Evolutionary conservation across 768 basidiomycete species (phyloP).

Genomic region (Mycena haematopus): DNA sequence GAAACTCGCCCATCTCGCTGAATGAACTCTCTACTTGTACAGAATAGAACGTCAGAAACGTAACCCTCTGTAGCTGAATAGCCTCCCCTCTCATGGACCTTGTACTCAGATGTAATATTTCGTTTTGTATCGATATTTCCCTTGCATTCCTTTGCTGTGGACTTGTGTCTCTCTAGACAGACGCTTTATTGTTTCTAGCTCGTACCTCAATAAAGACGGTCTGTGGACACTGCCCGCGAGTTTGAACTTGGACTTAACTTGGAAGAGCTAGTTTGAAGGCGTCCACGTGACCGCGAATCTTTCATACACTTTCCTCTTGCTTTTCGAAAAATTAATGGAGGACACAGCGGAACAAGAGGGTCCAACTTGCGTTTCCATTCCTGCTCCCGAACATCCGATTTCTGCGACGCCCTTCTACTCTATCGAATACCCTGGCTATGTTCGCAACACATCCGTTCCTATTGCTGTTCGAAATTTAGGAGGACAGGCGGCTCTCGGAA

Average conservation of each 20-base stretch:
- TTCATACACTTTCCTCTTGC: too few relatives aligned
- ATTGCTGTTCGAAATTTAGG: conserved; percentile 71
- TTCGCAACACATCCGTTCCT: conserved; percentile 64
- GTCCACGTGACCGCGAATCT: conserved; percentile 18
- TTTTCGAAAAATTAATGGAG: conserved; percentile 20
- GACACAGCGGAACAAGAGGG: conserved; percentile 14
- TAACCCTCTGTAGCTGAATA: conserved; percentile 21
- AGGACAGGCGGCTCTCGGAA: conserved; percentile 72
- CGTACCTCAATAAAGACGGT: too few relatives aligned
- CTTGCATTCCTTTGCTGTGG: too few relatives aligned
- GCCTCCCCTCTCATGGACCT: conserved; percentile 4
- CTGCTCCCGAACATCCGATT: conserved; percentile 49
- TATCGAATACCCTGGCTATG: conserved; percentile 91
- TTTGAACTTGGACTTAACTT: too few relatives aligned
- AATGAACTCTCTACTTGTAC: too few relatives aligned
- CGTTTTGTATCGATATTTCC: too few relatives aligned
- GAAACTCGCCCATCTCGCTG: not conserved
- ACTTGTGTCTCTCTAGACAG: too few relatives aligned
- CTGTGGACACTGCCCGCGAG: too few relatives aligned
- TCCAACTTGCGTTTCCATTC: not conserved
- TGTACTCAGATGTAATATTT: conserved; percentile 15
- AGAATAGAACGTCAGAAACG: conserved; percentile 1
- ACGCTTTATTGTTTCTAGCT: too few relatives aligned
- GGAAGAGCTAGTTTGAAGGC: too few relatives aligned
- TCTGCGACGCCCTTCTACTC: conserved; percentile 73